phyloP scores from a whole-genome alignment of 2,329 filamentous ascomycete species.

The Penicillium sp. region DNA sequence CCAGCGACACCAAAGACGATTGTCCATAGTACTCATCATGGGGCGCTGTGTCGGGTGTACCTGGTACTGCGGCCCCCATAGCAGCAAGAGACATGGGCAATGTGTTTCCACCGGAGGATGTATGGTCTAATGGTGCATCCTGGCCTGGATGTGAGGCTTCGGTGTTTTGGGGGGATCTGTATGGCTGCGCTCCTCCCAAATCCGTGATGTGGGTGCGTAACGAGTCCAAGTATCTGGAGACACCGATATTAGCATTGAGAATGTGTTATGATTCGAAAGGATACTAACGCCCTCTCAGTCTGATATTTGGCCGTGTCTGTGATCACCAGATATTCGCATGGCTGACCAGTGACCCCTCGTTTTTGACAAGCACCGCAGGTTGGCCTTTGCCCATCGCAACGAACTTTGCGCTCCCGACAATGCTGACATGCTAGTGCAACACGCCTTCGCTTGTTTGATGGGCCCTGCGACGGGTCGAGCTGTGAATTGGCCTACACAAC shows the following conservation, averaged over 20 bases:
- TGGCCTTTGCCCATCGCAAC: not conserved
- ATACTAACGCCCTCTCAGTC: not conserved
- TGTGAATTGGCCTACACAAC: not conserved
- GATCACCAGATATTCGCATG: constrained; percentile 3
- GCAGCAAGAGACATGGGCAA: not conserved
- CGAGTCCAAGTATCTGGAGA: not conserved
- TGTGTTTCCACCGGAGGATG: not conserved
- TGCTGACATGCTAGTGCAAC: not conserved
- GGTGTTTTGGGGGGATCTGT: not conserved
- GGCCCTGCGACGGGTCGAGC: not conserved
- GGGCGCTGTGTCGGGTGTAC: not conserved
- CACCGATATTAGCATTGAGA: not conserved
- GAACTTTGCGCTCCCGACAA: not conserved
- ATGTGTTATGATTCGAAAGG: not conserved
- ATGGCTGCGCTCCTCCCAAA: not conserved
- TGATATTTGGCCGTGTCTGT: constrained; percentile 4
- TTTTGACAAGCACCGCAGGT: not conserved
- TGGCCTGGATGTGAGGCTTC: not conserved
- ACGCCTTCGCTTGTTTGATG: not conserved
- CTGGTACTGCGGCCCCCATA: not conserved
- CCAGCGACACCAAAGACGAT: not conserved
- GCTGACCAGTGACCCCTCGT: not conserved
- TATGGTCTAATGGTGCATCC: not conserved
- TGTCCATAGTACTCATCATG: not conserved
- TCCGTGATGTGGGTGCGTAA: not conserved